Evolutionary conservation across 1,284 basidiomycete species (phyloP).

Genomic region (Bondarzewia mesenterica): DNA sequence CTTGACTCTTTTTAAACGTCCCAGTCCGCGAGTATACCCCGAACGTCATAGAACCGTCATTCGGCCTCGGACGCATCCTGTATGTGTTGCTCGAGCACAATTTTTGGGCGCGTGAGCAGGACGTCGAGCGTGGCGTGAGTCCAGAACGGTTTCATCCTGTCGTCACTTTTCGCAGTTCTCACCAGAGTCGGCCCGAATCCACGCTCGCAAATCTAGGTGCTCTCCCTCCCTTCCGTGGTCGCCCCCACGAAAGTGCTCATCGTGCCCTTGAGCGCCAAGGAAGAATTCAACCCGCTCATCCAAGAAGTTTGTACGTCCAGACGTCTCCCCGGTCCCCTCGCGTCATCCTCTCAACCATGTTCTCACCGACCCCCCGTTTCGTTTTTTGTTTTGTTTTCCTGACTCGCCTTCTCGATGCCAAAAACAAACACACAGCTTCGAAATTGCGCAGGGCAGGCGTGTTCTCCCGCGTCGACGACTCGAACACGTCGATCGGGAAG

Average conservation of each 20-base stretch:
- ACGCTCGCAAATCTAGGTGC: slow-evolving; percentile 44
- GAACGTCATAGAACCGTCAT: slow-evolving; percentile 98
- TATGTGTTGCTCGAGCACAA: slow-evolving; percentile 93
- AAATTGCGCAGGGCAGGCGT: slow-evolving; percentile 86
- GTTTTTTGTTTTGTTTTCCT: not conserved
- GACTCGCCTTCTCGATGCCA: slow-evolving; percentile 12
- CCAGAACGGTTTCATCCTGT: slow-evolving; percentile 6
- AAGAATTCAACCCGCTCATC: slow-evolving; percentile 81
- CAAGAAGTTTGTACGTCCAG: slow-evolving; percentile 79
- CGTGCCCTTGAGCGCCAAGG: slow-evolving; percentile 87
- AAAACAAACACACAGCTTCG: slow-evolving; percentile 44
- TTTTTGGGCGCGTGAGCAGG: slow-evolving; percentile 93
- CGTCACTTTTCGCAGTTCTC: not conserved
- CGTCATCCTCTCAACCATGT: slow-evolving; percentile 2
- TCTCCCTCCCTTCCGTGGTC: slow-evolving; percentile 86
- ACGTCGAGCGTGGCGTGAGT: slow-evolving; percentile 81
- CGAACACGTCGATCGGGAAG: slow-evolving; percentile 91
- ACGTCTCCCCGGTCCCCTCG: slow-evolving; percentile 6
- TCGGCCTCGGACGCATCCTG: slow-evolving; percentile 94
- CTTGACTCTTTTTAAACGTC: not conserved
- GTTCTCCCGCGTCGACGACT: slow-evolving; percentile 92
- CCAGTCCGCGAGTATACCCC: slow-evolving; percentile 91
- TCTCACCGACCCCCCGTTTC: not conserved
- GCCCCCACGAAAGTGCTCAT: slow-evolving; percentile 96
- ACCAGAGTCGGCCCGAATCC: not conserved